These are phyloP conservation scores for Diaporthe nobilis DNA, from an alignment of 2,329 filamentous ascomycete genomes.

Conservation along the genomic window DNA sequence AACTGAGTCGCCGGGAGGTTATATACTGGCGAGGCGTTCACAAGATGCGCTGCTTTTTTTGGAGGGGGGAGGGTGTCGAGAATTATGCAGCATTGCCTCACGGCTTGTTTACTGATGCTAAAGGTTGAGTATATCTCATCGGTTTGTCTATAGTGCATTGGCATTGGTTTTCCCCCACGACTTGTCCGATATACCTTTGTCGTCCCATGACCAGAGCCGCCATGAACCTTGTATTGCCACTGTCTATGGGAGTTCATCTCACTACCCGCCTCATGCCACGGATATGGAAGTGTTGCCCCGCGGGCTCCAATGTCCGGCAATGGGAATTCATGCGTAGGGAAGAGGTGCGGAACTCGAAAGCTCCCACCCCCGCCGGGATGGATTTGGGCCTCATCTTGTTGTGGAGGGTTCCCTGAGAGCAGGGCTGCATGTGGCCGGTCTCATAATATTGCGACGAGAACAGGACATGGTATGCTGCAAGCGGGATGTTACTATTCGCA, in stretches of 20 bases:
- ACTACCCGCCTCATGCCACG: not conserved
- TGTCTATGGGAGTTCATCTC: not conserved
- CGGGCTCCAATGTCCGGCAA: not conserved
- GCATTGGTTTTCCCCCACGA: not conserved
- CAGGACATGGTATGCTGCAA: not conserved
- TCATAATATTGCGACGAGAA: not conserved
- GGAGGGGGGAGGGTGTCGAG: too few species aligned
- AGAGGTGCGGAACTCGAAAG: not conserved
- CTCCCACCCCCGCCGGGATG: too few species aligned
- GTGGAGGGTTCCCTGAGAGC: not conserved
- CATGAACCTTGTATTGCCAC: not conserved
- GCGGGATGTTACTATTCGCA: not conserved
- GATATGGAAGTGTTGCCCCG: not conserved
- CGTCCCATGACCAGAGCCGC: not conserved
- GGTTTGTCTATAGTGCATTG: conserved; percentile 5
- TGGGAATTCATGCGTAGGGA: not conserved
- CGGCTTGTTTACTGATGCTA: not conserved
- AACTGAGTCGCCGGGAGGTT: not conserved
- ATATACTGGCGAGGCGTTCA: conserved; percentile 29
- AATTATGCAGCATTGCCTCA: conserved; percentile 24
- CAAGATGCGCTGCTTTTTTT: conserved; percentile 11
- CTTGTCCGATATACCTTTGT: not conserved
- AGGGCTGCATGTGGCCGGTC: not conserved
- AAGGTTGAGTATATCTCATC: not conserved
- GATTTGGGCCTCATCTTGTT: not conserved